Evolutionary conservation across 176 grass and related monocot species (phyloP), one percentile per base, ranked within the genome.

Genomic region (Rhipidocladum racemiflorum): DNA sequence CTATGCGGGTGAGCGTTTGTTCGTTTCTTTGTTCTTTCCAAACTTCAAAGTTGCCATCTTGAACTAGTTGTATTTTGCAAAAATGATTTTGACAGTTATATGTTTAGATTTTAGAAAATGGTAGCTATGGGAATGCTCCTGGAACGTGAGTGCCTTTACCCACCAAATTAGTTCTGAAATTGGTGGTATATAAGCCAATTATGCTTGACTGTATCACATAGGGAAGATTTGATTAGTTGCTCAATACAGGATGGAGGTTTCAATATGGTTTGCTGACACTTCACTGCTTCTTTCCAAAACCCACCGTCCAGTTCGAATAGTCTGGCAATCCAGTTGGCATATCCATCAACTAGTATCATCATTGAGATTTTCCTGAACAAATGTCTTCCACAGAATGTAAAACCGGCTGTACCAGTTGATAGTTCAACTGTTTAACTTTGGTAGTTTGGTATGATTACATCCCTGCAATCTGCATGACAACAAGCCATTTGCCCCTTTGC

Each of bases 1-100:
- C 40, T 94, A 94, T 68, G 87, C 87, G 10, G 92, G 92, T 94
- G 65, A 87, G 70, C 50, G 16, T 76, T 46, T 53, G 15, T 60
- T 74, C 40, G 14, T 46, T 66, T 78, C 25, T 2, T 28, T 9
- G 8, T 72, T 3, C 21, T 60, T 34, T 68, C 27, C 17, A 6
- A 4, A 17, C 39, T 39, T 28, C 16, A 7, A 59, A 60, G 4
- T n/a, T 38, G 21, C 13, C 6, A 36, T 28, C 32, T 70, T 69
- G 1, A 12, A 79, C 51, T 72, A 53, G 10, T 35, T 60, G 21
- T 24, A 7, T 64, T 62, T 75, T 7, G 15, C 1, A 6, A 30
- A 30, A 20, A 15, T 65, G 9, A 20, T 76, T 55, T 72, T 9
- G 0, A 35, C 66, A 2, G 16, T 35, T 34, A 9, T 3, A 1